Percentiles rank a stretch among this genome's conserved stretches.
phyloP scores from a whole-genome alignment of 192 early-diverging fungal species.

The Entomortierella lignicola region DNA sequence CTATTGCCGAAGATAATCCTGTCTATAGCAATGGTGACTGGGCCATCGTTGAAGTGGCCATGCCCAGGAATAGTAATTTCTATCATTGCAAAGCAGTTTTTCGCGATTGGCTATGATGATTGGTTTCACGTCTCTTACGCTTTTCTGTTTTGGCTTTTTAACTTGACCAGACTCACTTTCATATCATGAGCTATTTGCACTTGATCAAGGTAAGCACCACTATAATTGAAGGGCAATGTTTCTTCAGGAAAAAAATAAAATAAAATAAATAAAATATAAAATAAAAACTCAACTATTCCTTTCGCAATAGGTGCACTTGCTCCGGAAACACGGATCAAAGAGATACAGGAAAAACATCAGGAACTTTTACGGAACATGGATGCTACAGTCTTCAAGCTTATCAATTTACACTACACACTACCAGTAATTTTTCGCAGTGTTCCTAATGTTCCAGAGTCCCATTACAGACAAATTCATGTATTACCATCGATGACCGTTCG shows the following conservation, averaged over 20 bases:
- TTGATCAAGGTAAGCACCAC: slow-evolving; percentile 48
- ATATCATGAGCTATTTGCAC: slow-evolving; percentile 46
- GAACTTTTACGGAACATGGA: slow-evolving; percentile 27
- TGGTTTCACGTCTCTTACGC: neutral
- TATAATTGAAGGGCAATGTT: no score
- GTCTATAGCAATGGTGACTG: slow-evolving; percentile 23
- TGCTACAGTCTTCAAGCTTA: slow-evolving; percentile 47
- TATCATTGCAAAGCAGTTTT: neutral
- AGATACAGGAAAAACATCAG: slow-evolving; percentile 45
- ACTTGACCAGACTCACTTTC: slow-evolving; percentile 20
- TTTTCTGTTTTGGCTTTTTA: neutral
- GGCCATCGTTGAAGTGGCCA: slow-evolving; percentile 47
- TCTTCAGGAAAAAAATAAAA: neutral
- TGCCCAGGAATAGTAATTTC: slow-evolving; percentile 34
- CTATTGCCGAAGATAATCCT: slow-evolving; percentile 28
- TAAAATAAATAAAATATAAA: neutral
- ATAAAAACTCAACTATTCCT: no score
- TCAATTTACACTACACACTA: slow-evolving; percentile 32
- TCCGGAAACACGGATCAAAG: slow-evolving; percentile 28
- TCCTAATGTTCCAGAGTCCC: slow-evolving; percentile 43
- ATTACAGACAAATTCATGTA: slow-evolving; percentile 44
- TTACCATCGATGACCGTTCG: slow-evolving; percentile 31
- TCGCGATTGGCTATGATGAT: neutral
- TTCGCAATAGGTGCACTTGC: slow-evolving; percentile 17
- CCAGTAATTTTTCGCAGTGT: slow-evolving; percentile 50